Percentiles rank a stretch among this genome's conserved stretches.
phyloP scores from a whole-genome alignment of 306 rosid genomes.

The Cyclanthera cordifolia region DNA sequence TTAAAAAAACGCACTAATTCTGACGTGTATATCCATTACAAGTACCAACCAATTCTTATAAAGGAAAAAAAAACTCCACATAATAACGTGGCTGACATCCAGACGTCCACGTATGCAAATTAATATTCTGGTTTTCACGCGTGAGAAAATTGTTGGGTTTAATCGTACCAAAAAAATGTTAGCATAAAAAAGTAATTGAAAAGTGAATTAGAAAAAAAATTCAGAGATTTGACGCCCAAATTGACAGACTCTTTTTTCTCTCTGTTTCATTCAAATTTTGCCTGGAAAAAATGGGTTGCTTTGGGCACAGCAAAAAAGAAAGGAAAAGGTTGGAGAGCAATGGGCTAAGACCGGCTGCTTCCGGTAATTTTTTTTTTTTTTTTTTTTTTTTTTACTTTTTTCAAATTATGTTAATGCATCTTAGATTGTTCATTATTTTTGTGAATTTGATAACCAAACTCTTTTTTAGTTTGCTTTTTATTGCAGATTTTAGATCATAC shows the following conservation, averaged over 20 bases:
- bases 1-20: neutral
- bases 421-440: neutral
- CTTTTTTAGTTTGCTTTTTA: too few species aligned
- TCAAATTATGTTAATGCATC: neutral
- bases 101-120: neutral
- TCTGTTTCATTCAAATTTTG: neutral
- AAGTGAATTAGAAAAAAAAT: neutral
- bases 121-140: neutral
- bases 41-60: neutral
- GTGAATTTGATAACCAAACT: neutral
- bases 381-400: neutral
- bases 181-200: neutral
- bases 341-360: neutral
- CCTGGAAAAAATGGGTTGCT: slow-evolving; percentile 4
- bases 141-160: neutral
- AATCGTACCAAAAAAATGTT: neutral
- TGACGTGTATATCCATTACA: neutral
- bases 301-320: neutral
- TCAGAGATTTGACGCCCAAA: neutral
- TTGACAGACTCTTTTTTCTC: neutral
- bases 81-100: neutral
- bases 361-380: neutral
- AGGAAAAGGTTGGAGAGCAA: neutral
- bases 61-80: neutral
- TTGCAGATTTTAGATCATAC: too few species aligned